A percentile compares a stretch with the other conserved stretches of the same genome.
These are phyloP conservation scores for Wickerhamiella allomyrinae DNA, from an alignment of 805 yeast genomes.

Conservation along the genomic window DNA sequence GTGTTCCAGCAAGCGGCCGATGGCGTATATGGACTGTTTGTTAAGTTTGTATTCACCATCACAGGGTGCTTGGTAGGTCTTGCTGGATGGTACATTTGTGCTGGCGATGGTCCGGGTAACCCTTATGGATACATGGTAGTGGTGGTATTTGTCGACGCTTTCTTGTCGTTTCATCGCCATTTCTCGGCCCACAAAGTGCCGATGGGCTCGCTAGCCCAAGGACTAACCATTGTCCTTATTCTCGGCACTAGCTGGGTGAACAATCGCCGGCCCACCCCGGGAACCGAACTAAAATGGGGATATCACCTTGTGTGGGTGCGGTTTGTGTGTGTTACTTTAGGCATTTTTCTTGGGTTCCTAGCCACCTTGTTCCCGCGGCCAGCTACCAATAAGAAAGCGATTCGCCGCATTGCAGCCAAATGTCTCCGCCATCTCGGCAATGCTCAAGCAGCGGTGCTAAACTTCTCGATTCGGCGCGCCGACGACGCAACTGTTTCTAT, in stretches of 20 bases:
- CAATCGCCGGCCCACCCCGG: conserved; percentile 12
- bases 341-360: conserved; percentile 21
- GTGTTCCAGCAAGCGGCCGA: conserved; percentile 23
- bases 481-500: neutral
- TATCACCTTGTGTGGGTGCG: conserved; percentile 25
- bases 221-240: conserved; percentile 18
- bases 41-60: conserved; percentile 20
- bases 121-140: conserved; percentile 21
- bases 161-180: conserved; percentile 20
- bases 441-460: neutral
- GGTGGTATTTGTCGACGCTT: neutral
- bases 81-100: conserved; percentile 25
- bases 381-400: conserved; percentile 21
- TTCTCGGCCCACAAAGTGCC: conserved; percentile 21
- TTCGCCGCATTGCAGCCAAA: conserved; percentile 11
- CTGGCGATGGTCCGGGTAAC: conserved; percentile 24
- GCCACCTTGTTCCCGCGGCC: conserved; percentile 24
- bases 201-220: conserved; percentile 10
- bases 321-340: conserved; percentile 22
- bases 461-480: neutral
- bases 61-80: conserved; percentile 22
- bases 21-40: conserved; percentile 19
- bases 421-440: neutral
- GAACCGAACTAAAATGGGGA: conserved; percentile 19
- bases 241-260: conserved; percentile 24